Conservation (phyloP, 1,139 yeast species). For the Taiozyma sp. region DNA sequence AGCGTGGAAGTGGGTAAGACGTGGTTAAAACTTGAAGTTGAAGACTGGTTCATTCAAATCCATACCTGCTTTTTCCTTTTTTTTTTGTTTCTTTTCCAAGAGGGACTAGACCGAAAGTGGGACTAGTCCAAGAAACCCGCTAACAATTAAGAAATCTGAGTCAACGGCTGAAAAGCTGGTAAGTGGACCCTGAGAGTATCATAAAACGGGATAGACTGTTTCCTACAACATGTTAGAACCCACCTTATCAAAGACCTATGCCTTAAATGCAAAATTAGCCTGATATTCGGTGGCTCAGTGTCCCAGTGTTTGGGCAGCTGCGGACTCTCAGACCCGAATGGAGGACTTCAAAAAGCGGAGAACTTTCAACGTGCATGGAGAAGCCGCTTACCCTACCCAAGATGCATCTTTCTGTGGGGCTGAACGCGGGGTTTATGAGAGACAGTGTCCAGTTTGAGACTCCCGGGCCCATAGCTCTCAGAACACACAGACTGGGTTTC, state of each 20-base stretch:
- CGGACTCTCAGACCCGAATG: neutral
- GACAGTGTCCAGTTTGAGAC: neutral
- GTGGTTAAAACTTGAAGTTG: neutral
- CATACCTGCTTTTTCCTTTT: neutral
- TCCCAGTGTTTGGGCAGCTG: neutral
- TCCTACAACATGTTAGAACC: too few relatives aligned
- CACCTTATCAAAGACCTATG: neutral
- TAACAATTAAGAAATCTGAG: neutral
- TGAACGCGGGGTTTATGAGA: neutral
- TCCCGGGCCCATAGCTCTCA: too few relatives aligned
- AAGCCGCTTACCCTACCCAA: neutral
- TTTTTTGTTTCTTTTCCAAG: neutral
- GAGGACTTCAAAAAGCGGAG: neutral
- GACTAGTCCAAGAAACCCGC: neutral
- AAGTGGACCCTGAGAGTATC: too few relatives aligned
- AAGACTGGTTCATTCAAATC: neutral
- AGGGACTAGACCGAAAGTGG: neutral
- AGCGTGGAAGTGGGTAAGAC: neutral
- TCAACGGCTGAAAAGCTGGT: too few relatives aligned
- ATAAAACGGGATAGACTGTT: too few relatives aligned
- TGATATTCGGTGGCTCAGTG: neutral
- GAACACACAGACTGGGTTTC: too few relatives aligned
- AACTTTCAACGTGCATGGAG: neutral
- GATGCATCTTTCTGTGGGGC: neutral
- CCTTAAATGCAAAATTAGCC: neutral